Base-by-base conservation (phyloP, 2,329 filamentous ascomycete species). In the Aspergillus sp. region DNA sequence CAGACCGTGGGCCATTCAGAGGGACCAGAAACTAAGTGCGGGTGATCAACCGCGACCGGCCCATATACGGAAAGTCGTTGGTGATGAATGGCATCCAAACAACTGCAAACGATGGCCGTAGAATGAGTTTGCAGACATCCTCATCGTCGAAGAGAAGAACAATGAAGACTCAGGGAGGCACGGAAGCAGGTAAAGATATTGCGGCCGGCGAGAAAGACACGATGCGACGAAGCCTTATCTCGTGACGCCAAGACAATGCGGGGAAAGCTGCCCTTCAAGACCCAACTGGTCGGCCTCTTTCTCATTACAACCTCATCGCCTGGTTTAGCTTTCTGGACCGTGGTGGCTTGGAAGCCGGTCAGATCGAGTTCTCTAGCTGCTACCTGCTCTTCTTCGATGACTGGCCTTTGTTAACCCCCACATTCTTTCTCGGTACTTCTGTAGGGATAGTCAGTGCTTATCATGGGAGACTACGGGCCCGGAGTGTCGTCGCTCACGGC, bases 381-480 rank as follows among this genome's bases (percentile, higher is more conserved):
- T 17, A 8, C 8, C 12, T 30, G 15, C 23, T 28, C 12, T 10
- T 13, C 5, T 32, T n/a, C 47, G 25, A 5, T 19, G 15, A 19
- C n/a, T 17, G 9, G 15, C 23, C 10, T 10, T 50, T 32, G 9
- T 28, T 17, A 9, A 30, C 5, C 25, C 25, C 12, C 3, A 4
- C 47, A 15, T 30, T 15, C n/a, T 50, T 30, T n/a, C n/a, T 50
- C 17, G 28, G 28, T 50, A 50, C 15, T 17, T 28, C 25, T 50
- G 28, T 10, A 17, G 47, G 17, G n/a, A 30, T 9, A 50, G n/a
- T 28, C 12, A 10, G n/a, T 30, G 47, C 15, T 19, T 19, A 55
- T 55, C 48, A 75, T 75, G 72, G 72, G 72, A 41, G 72, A 75
- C 60, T 67, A 63, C 59, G 72, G 72, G 5, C 52, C 60, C 39